A percentile compares a stretch with the other conserved stretches of the same genome.
Conservation (phyloP, 176 grass and related monocot species). For the Juncus inflexus region DNA sequence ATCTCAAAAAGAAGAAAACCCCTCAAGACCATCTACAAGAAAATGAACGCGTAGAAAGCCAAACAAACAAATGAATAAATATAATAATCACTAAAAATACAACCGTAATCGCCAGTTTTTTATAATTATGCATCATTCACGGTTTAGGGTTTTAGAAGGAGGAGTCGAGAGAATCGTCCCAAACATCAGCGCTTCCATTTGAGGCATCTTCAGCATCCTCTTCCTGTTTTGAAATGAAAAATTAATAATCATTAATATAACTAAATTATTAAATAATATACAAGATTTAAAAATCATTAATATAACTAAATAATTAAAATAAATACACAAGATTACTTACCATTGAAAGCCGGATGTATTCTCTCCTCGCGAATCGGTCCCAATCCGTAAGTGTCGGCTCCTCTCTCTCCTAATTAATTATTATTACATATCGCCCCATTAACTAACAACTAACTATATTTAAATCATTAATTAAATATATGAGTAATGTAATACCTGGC, state of each 20-base stretch:
- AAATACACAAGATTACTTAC: too few relatives aligned
- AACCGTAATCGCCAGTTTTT: too few relatives aligned
- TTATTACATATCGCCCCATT: not conserved
- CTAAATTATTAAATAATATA: too few relatives aligned
- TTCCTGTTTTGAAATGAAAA: constrained; percentile 22
- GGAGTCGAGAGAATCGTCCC: constrained; percentile 92
- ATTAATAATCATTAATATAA: too few relatives aligned
- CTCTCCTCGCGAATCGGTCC: constrained; percentile 89
- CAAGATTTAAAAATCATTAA: too few relatives aligned
- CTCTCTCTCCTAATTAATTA: constrained; percentile 68
- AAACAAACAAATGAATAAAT: too few relatives aligned
- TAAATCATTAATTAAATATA: constrained; percentile 1
- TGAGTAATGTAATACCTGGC: constrained; percentile 55
- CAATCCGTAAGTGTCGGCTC: constrained; percentile 92
- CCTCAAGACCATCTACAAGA: too few relatives aligned
- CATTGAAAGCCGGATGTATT: constrained; percentile 90
- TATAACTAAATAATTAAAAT: too few relatives aligned
- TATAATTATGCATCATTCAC: too few relatives aligned
- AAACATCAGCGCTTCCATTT: constrained; percentile 90
- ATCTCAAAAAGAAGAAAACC: not conserved
- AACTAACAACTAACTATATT: constrained; percentile 2
- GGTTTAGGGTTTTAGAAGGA: constrained; percentile 42
- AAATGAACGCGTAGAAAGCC: too few relatives aligned
- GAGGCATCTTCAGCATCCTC: constrained; percentile 99
- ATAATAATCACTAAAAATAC: too few relatives aligned